Base-by-base conservation (phyloP, 371 early-diverging fungal genomes). In the Syncephalastrum sp. region DNA sequence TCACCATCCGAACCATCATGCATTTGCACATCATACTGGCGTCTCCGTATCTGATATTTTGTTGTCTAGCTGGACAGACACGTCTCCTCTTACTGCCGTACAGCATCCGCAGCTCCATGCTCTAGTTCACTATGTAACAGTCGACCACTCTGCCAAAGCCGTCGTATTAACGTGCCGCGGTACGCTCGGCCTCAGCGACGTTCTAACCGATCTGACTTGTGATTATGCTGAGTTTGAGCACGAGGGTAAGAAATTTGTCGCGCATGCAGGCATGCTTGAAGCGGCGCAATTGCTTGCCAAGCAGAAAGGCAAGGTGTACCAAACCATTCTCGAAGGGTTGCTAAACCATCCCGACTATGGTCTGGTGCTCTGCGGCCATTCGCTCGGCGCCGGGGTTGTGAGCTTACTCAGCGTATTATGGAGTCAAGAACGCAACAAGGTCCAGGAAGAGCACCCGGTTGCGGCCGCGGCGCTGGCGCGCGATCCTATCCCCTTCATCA, bases 101-200 rank as follows among this genome's bases (percentile, higher is more conserved):
- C 60, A 70, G 33, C 71, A 71, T 29, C 86, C 91, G 1, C 77
- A 79, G 45, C 75, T 91, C 45, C 88, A 90, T 61, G 86, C 88
- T 2, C 72, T 90, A 2, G 91, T 91, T 0, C 92, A 94, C 65
- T 94, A 91, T 63, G 86, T 95, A 15, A 82, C 84, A 7, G 82
- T 94, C 4, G 95, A 95, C 64, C 93, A 92, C 54, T 70, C 69
- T 3, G 79, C 89, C 0, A 70, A 83, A 44, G 75, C 89, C 1
- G 81, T 96, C 12, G 92, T 95, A 0, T 57, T 96, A 14, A 91
- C 95, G 0, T 88, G 93, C 53, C 88, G 97, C 1, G 97, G 97
- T 7, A 96, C 97, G 1, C 77, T 95, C 8, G 94, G 94, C 0
- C 70, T 95, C 50, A 86, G 87, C 4, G 97, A 96, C 59, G 69